Evolutionary conservation across 148 eudicot species (phyloP).

Genomic region (Arbutus unedo): DNA sequence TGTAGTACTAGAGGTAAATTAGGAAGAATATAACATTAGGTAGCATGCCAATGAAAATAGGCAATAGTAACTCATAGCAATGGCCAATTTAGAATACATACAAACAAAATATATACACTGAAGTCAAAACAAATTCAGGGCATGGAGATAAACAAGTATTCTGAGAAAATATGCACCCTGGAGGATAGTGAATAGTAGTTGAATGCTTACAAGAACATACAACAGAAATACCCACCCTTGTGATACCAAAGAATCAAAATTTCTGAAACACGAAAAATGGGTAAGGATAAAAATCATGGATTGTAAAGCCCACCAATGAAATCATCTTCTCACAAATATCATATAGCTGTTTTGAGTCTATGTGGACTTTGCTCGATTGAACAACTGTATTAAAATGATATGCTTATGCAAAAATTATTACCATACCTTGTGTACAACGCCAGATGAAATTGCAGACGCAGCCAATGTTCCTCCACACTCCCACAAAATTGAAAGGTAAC

Average conservation of each 20-base stretch:
- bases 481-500: conserved; percentile 92
- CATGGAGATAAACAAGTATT: not conserved
- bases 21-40: not conserved
- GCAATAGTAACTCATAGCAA: not conserved
- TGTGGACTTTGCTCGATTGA: not conserved
- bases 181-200: not conserved
- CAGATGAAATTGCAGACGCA: conserved; percentile 88
- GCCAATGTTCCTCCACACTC: conserved; percentile 96
- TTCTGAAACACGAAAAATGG: not conserved
- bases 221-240: not conserved
- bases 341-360: not conserved
- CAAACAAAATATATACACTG: not conserved
- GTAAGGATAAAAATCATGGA: not conserved
- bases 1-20: not conserved
- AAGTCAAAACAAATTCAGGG: not conserved
- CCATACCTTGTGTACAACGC: conserved; percentile 86
- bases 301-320: not conserved
- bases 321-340: not conserved
- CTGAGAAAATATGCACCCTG: not conserved
- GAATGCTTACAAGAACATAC: not conserved
- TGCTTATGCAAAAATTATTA: not conserved
- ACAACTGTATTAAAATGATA: not conserved
- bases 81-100: not conserved
- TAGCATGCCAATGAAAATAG: not conserved
- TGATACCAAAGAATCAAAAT: conserved; percentile 3